A percentile compares a stretch with the other conserved stretches of the same genome.
Conservation (phyloP, 768 basidiomycete species). For the Naganishia antarctica region DNA sequence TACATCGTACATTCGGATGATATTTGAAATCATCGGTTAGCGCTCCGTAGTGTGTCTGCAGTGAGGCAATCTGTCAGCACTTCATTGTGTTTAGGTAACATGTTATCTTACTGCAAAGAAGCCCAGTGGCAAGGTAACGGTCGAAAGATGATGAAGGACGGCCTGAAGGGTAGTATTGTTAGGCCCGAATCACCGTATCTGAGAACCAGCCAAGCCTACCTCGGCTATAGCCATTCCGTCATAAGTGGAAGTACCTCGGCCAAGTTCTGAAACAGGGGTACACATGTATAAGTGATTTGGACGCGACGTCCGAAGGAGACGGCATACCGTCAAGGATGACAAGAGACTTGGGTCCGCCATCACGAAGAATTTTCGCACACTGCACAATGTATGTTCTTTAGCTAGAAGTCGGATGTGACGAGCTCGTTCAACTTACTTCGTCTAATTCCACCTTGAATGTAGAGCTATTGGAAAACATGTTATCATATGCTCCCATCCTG, state of each 20-base stretch:
- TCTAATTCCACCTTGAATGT: conserved; percentile 99
- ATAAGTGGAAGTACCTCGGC: conserved; percentile 90
- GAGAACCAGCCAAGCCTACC: neutral
- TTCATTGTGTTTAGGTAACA: neutral
- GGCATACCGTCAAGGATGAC: conserved; percentile 88
- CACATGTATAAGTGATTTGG: neutral
- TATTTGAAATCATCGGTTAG: conserved; percentile 89
- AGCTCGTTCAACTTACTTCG: conserved; percentile 62
- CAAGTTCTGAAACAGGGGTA: conserved; percentile 63
- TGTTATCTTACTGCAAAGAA: conserved; percentile 67
- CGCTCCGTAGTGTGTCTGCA: conserved; percentile 82
- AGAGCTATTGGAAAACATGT: conserved; percentile 48
- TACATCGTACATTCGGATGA: conserved; percentile 85
- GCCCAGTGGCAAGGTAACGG: conserved; percentile 79
- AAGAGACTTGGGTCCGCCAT: conserved; percentile 87
- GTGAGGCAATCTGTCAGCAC: neutral
- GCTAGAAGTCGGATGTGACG: neutral
- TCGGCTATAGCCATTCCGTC: conserved; percentile 99
- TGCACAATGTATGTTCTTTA: conserved; percentile 4
- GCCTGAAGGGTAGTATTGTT: conserved; percentile 50
- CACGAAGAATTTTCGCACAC: conserved; percentile 86
- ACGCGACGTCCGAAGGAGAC: too few relatives aligned
- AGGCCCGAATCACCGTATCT: neutral
- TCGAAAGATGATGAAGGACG: conserved; percentile 88
- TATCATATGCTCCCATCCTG: conserved; percentile 97